Base-by-base conservation (phyloP, 2,329 filamentous ascomycete species). In the Aspergillus glaucus region DNA sequence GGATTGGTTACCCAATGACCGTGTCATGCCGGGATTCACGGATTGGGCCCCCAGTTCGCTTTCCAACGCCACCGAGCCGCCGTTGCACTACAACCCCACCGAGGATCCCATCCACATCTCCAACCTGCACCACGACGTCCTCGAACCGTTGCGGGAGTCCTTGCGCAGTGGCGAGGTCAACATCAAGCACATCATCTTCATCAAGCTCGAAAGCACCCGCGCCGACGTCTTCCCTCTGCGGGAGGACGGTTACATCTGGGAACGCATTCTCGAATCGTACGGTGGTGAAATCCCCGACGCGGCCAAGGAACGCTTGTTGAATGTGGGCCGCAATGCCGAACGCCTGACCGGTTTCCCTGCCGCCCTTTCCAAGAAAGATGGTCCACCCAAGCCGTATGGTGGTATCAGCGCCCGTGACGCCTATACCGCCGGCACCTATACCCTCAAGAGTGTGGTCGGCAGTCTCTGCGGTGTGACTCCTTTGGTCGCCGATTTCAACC, bases 141-240 rank as follows among this genome's bases (percentile, higher is more conserved):
- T 60, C 19, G 45, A 47, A 22, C 57, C 57, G 17, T 48, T 60
- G 10, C 52, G 53, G 5, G 59, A 54, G 2, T 51, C 50, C 3
- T 43, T 62, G 9, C 39, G 54, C 4, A 51, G 49, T 12, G 59
- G 56, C 7, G 50, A 55, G 26, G 53, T 73, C 6, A 62, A 65
- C 15, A 69, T 75, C 47, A 69, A 70, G 41, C 70, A 75, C 43
- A 55, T 75, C 14, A 52, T 75, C 6, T 50, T 74, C 6, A 52
- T 75, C 10, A 62, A 71, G 26, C 62, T 75, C 10, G 72, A 75
- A 46, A 73, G 71, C 43, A 74, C 71, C 3, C 62, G 72, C 24
- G 68, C 71, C 17, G 72, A 75, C 37, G 65, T 74, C 1, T 75
- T 75, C 32, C 72, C 72, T 0, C 53, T 75, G 28, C 55, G 54